Percentiles rank a stretch among this genome's conserved stretches.
phyloP scores from a whole-genome alignment of 2,329 filamentous ascomycete genomes.

The Hypomyces perniciosus region DNA sequence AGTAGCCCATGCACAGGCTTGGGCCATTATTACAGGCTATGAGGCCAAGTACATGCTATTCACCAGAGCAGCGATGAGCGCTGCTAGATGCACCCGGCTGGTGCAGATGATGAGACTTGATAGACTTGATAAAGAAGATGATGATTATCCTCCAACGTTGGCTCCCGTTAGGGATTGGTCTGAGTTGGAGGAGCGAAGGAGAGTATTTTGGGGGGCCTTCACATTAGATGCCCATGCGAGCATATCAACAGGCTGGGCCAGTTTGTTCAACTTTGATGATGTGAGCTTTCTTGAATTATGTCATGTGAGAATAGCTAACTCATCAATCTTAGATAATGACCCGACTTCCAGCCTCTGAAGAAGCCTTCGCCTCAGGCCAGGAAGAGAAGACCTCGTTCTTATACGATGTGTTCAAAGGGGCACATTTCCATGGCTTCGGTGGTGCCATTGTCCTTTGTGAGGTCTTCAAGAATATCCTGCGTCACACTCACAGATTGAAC shows the following conservation, averaged over 20 bases:
- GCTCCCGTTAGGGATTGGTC: constrained; percentile 71
- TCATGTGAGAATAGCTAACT: neutral
- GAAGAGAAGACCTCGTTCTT: constrained; percentile 59
- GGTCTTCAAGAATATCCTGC: constrained; percentile 74
- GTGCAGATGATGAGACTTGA: constrained; percentile 82
- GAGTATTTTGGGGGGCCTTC: constrained; percentile 83
- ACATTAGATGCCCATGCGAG: constrained; percentile 78
- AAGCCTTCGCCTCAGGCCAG: constrained; percentile 63
- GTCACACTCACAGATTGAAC: constrained; percentile 69
- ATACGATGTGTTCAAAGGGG: constrained; percentile 55
- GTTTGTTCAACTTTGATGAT: constrained; percentile 69
- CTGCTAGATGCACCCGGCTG: constrained; percentile 63
- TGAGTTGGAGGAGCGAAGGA: constrained; percentile 67
- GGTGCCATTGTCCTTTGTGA: constrained; percentile 68
- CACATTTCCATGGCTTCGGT: constrained; percentile 63
- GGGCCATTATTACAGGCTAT: constrained; percentile 66
- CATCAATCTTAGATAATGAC: constrained; percentile 55
- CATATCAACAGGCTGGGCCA: constrained; percentile 87
- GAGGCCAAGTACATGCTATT: constrained; percentile 85
- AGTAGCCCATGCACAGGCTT: constrained; percentile 73
- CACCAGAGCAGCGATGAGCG: constrained; percentile 77
- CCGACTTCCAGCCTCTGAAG: constrained; percentile 72
- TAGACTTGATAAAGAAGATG: constrained; percentile 59
- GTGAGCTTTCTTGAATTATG: constrained; percentile 26
- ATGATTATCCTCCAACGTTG: constrained; percentile 68